Base-by-base conservation (phyloP, 306 rosid species). In the Trifolium repens region DNA sequence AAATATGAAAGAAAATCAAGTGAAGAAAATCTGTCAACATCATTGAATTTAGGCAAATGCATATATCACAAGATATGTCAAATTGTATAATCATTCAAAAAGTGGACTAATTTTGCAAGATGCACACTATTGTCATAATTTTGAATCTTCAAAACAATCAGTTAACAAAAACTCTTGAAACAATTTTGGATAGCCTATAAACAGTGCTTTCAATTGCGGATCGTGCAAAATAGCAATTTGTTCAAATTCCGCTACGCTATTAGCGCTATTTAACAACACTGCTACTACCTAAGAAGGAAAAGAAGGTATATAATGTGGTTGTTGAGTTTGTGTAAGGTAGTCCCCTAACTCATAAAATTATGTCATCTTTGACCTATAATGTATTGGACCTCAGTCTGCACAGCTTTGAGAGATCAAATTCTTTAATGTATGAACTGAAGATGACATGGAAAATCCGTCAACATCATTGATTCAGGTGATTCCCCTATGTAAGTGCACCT, bases 41-140 rank as follows among this genome's bases (percentile, higher is more conserved):
- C n/a, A 37, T 71, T 37, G 65, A 43, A 24, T 49, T 63, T 19
- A 40, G 63, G 39, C 19, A 75, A 64, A 49, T 50, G 60, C 40
- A 47, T 34, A 43, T 17, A 19, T 22, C 2, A 50, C 43, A 35
- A 52, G 59, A 59, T 47, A 49, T 72, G 50, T 61, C 61, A 3
- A 26, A 50, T 39, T 37, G 55, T 37, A 68, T 19, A 58, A 55
- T n/a, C 19, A n/a, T 27, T 58, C 40, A 12, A 49, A 49, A 26
- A 46, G 15, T 34, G 58, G 39, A 40, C 5, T 44, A 59, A 40
- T 32, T 27, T 72, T 58, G 22, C 16, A 26, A 73, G 39, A 73
- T 24, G 55, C 52, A 50, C 40, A 49, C 16, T 44, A 58, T 12
- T 80, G 65, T 55, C 42, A 66, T 44, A 73, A 67, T 54, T 70